Evolutionary conservation across 2,329 filamentous ascomycete species (phyloP), one percentile per base, ranked within the genome.

Genomic region (Pseudogymnoascus sp.): DNA sequence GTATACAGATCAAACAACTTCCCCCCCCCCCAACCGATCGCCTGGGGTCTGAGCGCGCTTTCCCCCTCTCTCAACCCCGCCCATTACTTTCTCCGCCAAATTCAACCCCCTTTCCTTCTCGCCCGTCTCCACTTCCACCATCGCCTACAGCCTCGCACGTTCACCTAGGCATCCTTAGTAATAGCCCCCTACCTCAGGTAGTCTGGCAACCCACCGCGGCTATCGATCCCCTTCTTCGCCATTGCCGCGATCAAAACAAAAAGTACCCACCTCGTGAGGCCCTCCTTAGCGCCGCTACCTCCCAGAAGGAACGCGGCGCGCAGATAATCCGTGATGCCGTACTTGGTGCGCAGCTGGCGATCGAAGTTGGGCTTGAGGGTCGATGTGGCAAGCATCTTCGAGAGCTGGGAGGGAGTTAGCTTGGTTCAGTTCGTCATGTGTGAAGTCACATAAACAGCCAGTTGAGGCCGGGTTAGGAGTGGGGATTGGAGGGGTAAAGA

Each of bases 351-450:
- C 66, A 86, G 85, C 63, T 81, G 74, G 69, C 86, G 82, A 73
- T 87, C 83, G 71, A 89, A 89, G 73, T 85, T 79, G 66, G 85
- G 83, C 71, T 77, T 81, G 66, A 72, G 64, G 19, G 69, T 68
- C 60, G 77, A 77, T 67, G 83, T 72, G 47, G 74, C 72, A 59
- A 77, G 69, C 65, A 82, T 74, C 59, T 79, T 74, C 50, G 75
- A 73, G 64, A 85, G 76, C 66, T 82, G 74, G 14, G 69, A 71
- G 69, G 73, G 73, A 35, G 31, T 59, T 31, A 61, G 53, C n/a
- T 40, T 24, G 33, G 16, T 40, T 38, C 24, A 63, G 3, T 19
- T 42, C 26, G 4, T 19, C n/a, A 19, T 19, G 19, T 19, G 19
- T 19, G 19, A 2, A 2, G 19, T 19, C 19, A 19, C 19, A 19